Percentiles rank a stretch among this genome's conserved stretches.
These are phyloP conservation scores for Wickerhamiella brachini DNA, from an alignment of 805 yeast species.

Conservation along the genomic window DNA sequence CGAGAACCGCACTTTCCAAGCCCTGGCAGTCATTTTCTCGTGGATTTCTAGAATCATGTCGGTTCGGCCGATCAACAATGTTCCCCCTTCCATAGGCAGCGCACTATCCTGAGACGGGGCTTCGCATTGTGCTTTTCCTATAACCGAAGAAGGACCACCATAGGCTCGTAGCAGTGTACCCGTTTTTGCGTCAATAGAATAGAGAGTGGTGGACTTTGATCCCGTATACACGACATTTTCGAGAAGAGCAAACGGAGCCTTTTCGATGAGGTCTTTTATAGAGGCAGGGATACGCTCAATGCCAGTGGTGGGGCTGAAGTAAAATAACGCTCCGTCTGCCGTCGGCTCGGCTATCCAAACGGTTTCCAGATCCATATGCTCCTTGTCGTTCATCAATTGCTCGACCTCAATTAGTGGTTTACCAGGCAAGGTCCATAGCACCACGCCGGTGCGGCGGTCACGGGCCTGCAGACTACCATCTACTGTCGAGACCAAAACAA, in stretches of 20 bases:
- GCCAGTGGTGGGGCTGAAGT: constrained; percentile 62
- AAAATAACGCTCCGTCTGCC: constrained; percentile 71
- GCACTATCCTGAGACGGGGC: neutral
- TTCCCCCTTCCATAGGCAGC: neutral
- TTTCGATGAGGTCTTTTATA: constrained; percentile 59
- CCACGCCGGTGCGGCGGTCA: constrained; percentile 57
- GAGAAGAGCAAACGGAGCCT: constrained; percentile 76
- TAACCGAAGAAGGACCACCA: constrained; percentile 31
- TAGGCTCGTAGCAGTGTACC: constrained; percentile 62
- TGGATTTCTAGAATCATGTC: constrained; percentile 42
- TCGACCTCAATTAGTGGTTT: constrained; percentile 40
- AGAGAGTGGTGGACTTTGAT: constrained; percentile 57
- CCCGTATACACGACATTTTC: constrained; percentile 80
- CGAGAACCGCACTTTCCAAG: constrained; percentile 75
- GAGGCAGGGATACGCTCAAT: constrained; percentile 70
- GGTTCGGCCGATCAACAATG: constrained; percentile 23
- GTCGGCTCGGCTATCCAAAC: constrained; percentile 83
- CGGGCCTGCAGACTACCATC: constrained; percentile 82
- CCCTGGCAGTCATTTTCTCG: constrained; percentile 45
- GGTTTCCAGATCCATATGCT: constrained; percentile 11
- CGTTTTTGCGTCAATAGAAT: constrained; percentile 54
- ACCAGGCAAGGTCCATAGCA: constrained; percentile 63
- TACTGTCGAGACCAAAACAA: constrained; percentile 60
- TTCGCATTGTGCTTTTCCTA: constrained; percentile 1
- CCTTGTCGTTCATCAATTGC: constrained; percentile 7